A percentile compares a stretch with the other conserved stretches of the same genome.
Conservation (phyloP, 1,139 yeast genomes). For the Spencermartinsiella ligniputridi region DNA sequence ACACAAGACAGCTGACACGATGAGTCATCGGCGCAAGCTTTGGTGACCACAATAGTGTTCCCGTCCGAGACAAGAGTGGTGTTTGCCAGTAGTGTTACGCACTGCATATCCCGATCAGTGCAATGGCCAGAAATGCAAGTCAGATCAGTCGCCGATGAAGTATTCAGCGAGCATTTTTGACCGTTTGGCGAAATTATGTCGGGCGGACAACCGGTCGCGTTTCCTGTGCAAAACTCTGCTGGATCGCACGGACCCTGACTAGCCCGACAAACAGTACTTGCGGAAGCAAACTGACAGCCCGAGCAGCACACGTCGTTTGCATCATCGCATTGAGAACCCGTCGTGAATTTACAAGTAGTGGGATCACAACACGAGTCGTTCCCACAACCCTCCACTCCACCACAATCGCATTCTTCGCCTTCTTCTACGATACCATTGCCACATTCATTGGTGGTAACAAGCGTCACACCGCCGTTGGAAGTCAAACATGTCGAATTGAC, state of each 20-base stretch:
- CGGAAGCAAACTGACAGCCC: conserved; percentile 32
- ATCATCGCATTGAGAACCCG: conserved; percentile 37
- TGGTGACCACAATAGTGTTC: conserved; percentile 25
- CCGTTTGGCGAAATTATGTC: conserved; percentile 31
- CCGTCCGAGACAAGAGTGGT: conserved; percentile 25
- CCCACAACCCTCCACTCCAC: conserved; percentile 36
- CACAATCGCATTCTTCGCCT: conserved; percentile 41
- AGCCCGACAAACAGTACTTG: conserved; percentile 30
- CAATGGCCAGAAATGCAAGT: conserved; percentile 38
- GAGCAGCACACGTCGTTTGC: conserved; percentile 35
- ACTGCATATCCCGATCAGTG: conserved; percentile 36
- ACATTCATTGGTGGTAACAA: conserved; percentile 34
- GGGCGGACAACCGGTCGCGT: conserved; percentile 34
- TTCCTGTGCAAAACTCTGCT: conserved; percentile 36
- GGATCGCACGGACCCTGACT: conserved; percentile 38
- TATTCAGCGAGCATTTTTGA: conserved; percentile 24
- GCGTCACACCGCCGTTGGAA: conserved; percentile 32
- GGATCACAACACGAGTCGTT: conserved; percentile 37
- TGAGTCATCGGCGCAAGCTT: conserved; percentile 31
- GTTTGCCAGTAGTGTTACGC: conserved; percentile 31
- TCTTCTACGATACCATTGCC: conserved; percentile 41
- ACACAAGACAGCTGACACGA: conserved; percentile 33
- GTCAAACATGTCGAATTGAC: conserved; percentile 35
- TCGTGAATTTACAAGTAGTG: conserved; percentile 33
- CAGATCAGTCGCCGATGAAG: conserved; percentile 18